Percentiles rank a stretch among this genome's conserved stretches.
phyloP scores from a whole-genome alignment of 129 eudicot genomes.

The Pulicaria dysenterica region DNA sequence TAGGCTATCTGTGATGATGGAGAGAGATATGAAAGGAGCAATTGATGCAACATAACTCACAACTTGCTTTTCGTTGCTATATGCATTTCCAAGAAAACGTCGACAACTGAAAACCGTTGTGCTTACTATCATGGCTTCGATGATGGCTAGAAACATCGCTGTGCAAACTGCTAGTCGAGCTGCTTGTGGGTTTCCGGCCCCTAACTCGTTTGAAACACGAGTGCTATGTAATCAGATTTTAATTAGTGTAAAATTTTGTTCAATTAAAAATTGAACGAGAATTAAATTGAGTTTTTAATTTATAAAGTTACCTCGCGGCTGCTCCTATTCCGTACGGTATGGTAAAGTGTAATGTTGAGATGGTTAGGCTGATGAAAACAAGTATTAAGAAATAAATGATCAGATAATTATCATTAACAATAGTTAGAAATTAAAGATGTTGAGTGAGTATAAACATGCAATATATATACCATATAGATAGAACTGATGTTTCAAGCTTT shows the following conservation, averaged over 20 bases:
- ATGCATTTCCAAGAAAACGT: constrained; percentile 52
- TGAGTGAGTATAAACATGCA: background rate
- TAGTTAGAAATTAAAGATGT: background rate
- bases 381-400: background rate
- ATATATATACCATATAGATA: constrained; percentile 56
- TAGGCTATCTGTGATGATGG: constrained; percentile 59
- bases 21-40: constrained; percentile 58
- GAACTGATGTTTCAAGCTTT: constrained; percentile 63
- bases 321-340: constrained; percentile 63
- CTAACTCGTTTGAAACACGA: constrained; percentile 69
- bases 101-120: constrained; percentile 36
- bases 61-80: constrained; percentile 48
- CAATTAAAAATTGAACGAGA: background rate
- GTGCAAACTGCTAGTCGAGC: constrained; percentile 51
- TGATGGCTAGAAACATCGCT: constrained; percentile 38
- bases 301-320: constrained; percentile 49
- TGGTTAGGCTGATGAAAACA: constrained; percentile 40
- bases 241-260: background rate
- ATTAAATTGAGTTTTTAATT: background rate
- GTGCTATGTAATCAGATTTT: constrained; percentile 43
- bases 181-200: constrained; percentile 68
- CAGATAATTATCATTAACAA: background rate
- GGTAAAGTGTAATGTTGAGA: constrained; percentile 53
- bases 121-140: constrained; percentile 52
- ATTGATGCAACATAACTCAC: constrained; percentile 54